Base-by-base conservation (phyloP, 129 eudicot species). In the Pittosporum tobira region DNA sequence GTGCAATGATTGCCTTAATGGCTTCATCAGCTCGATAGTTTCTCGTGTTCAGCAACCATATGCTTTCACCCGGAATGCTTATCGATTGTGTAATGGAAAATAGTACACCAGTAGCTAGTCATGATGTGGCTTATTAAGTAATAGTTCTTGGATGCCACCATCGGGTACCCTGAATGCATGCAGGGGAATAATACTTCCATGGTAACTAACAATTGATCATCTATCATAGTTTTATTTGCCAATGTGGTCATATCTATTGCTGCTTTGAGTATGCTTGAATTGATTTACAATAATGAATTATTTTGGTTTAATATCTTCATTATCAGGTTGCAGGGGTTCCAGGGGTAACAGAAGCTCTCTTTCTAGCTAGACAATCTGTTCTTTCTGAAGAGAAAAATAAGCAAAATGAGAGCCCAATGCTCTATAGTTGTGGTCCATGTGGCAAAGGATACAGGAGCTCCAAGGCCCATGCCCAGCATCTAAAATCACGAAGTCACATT, bases 291-390 rank as follows among this genome's bases (percentile, higher is more conserved):
- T 36, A n/a, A 10, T 60, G 47, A 18, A 18, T 20, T 26, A 12
- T 11, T 25, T 49, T 21, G 9, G 6, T 37, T 36, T 25, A 21
- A 53, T 42, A 4, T 8, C 53, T 15, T 55, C 6, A 3, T 22
- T n/a, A 54, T 65, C 76, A 87, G 97, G 70, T 90, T 68, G 91
- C 95, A 26, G 97, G 95, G 65, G 84, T 90, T 71, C 95, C 89
- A 15, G 97, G 97, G 53, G 87, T 90, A 48, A 90, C 95, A 15
- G 99, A 93, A 69, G 69, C 91, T 21, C 82, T 87, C n/a, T 93
- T 83, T 43, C 42, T 68, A 47, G 96, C 96, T 5, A 76, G 94
- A 58, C 83, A 91, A 55, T 59, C 96, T 24, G 73, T 90, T 49
- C 81, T 81, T 69, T 81, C 85, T 45, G 80, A 76, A 62, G 96